phyloP scores from a whole-genome alignment of 345 rosid genomes.

The Noccaea bulbosa region DNA sequence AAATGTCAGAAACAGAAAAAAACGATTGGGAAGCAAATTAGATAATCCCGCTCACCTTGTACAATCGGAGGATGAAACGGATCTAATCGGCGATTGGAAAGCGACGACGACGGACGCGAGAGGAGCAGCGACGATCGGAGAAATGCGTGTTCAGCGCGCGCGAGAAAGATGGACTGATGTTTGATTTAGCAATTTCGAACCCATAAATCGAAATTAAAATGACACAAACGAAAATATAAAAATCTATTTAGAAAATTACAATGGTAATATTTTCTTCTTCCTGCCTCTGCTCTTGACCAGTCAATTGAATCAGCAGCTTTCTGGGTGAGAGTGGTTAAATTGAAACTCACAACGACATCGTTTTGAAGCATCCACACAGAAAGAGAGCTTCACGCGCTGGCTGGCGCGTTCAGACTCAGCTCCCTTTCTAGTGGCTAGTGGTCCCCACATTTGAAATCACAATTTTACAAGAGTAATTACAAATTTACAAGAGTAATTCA shows the following conservation, averaged over 20 bases:
- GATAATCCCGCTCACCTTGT: background rate
- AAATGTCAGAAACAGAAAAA: background rate
- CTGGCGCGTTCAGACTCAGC: background rate
- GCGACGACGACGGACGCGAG: too few relatives aligned
- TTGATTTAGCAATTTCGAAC: conserved; percentile 39
- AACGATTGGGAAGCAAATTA: background rate
- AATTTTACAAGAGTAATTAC: background rate
- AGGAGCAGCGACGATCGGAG: conserved; percentile 39
- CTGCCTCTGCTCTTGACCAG: conserved; percentile 27
- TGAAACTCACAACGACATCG: conserved; percentile 15
- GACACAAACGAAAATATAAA: background rate
- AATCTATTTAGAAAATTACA: conserved; percentile 7
- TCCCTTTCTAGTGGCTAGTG: background rate
- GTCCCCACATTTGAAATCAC: background rate
- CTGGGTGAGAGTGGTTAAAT: background rate
- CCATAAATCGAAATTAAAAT: background rate
- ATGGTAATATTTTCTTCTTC: conserved; percentile 8
- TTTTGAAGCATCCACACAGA: conserved; percentile 19
- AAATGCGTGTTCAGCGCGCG: conserved; percentile 57
- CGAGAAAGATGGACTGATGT: conserved; percentile 45
- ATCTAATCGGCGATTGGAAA: conserved; percentile 5
- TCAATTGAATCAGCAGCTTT: background rate
- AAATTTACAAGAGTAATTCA: background rate
- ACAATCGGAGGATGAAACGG: background rate
- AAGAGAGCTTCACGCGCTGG: background rate